Evolutionary conservation across 2,329 filamentous ascomycete species (phyloP).

Genomic region (Sclerotinia minor): DNA sequence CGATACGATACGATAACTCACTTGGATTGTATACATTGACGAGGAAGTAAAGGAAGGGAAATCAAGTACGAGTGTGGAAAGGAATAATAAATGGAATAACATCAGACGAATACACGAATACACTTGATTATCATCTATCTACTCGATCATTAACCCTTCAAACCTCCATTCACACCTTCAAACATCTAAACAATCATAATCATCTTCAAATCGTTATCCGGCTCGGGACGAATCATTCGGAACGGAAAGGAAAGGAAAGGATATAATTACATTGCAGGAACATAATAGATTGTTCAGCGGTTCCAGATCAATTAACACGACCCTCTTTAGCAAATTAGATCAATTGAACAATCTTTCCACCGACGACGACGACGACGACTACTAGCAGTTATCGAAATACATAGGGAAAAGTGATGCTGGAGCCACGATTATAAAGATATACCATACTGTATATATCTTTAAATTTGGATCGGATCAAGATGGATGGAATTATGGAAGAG

Average conservation of each 20-base stretch:
- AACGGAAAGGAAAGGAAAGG: constrained; percentile 18
- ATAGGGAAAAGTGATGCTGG: constrained; percentile 36
- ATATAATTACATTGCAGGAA: background rate
- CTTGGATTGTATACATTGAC: background rate
- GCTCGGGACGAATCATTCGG: background rate
- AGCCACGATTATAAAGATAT: constrained; percentile 36
- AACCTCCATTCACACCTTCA: background rate
- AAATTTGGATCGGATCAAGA: background rate
- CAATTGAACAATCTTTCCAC: background rate
- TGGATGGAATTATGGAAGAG: background rate
- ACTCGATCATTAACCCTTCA: background rate
- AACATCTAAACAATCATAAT: too few relatives aligned
- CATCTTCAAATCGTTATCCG: background rate
- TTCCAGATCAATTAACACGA: background rate
- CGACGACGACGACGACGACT: constrained; percentile 11
- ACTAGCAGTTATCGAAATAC: background rate
- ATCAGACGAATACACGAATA: background rate
- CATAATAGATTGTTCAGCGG: constrained; percentile 1
- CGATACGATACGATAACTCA: background rate
- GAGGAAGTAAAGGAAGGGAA: background rate
- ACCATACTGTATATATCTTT: constrained; percentile 6
- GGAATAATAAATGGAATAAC: background rate
- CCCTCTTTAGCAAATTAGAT: background rate
- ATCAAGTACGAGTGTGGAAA: too few relatives aligned
- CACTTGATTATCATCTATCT: background rate